phyloP scores from a whole-genome alignment of 495 filamentous ascomycete species.

The Aspergillus conjunctus region DNA sequence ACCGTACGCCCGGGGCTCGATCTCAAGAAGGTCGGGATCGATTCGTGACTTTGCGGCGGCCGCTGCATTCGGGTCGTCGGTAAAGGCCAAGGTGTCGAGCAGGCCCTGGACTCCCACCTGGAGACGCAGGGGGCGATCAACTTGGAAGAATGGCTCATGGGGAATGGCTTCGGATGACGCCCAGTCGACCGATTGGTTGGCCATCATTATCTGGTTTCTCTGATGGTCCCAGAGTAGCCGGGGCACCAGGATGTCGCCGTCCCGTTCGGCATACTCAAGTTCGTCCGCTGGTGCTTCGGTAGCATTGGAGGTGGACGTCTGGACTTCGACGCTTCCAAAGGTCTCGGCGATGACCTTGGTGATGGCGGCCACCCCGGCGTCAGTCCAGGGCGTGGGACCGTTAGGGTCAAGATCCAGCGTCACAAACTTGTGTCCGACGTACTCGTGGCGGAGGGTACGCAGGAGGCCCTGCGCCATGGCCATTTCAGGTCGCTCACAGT shows the following conservation, averaged over 20 bases:
- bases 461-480: slow-evolving; percentile 25
- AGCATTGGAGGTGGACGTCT: too few species aligned
- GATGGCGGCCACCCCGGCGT: neutral
- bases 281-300: neutral
- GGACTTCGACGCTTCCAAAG: too few species aligned
- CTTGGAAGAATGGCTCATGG: slow-evolving; percentile 2
- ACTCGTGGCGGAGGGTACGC: slow-evolving; percentile 26
- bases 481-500: slow-evolving; percentile 13
- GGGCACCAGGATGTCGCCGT: slow-evolving; percentile 32
- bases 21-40: slow-evolving; percentile 9
- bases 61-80: neutral
- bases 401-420: slow-evolving; percentile 30
- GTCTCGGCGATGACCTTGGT: neutral
- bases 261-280: slow-evolving; percentile 31
- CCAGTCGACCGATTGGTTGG: too few species aligned
- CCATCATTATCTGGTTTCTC: slow-evolving; percentile 8
- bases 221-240: slow-evolving; percentile 25
- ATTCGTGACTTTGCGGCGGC: neutral
- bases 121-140: slow-evolving; percentile 24
- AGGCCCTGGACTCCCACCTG: slow-evolving; percentile 27
- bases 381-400: slow-evolving; percentile 4
- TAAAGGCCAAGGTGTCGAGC: slow-evolving; percentile 23
- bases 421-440: slow-evolving; percentile 15
- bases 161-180: neutral
- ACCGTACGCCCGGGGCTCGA: slow-evolving; percentile 33